Evolutionary conservation across 2,329 filamentous ascomycete species (phyloP), one percentile per base, ranked within the genome.

Genomic region (Plenodomus biglobosus): DNA sequence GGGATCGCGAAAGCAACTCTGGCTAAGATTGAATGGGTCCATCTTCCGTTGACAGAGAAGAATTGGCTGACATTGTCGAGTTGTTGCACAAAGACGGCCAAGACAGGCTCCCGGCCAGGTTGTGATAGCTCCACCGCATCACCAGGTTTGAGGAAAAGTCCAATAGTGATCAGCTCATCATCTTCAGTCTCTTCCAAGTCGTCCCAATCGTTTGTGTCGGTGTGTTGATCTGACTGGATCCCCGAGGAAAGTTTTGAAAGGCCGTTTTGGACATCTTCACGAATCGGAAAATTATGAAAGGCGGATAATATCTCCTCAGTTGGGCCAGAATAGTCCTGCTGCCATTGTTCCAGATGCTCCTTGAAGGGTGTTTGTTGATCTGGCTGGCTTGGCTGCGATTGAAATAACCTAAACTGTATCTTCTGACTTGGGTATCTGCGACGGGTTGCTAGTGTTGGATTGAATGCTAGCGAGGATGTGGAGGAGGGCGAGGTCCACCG

Each of bases 21-120:
- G 17, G 57, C 63, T 3, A 73, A 61, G 3, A 18, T 43, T 15
- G 68, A 58, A 53, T 78, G 72, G 17, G 72, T 49, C 78, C 78
- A 81, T 49, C 71, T 73, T 8, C 80, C 80, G 41, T 75, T 70
- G 59, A 78, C 73, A 6, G 75, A 77, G 59, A 78, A 78, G 59
- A 78, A 79, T 46, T 82, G 79, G 30, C 66, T 70, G 21, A 71
- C 59, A 3, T 27, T 55, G 1, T 65, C 68, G 18, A 78, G 34
- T 36, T 75, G 66, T 39, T 75, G 73, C 3, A 80, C 68, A 52
- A 75, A 80, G 21, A 82, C 75, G 3, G 75, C 79, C 39, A 82
- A 65, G 13, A 78, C 64, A n/a, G 71, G 69, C 44, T 76, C 72
- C 17, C 60, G 59, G 2, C 58, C 59, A 60, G 68, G 32, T 52